These are phyloP conservation scores for Thraustochytrium striatum DNA, from an alignment of 352 stramenopile genomes.

Conservation along the genomic window DNA sequence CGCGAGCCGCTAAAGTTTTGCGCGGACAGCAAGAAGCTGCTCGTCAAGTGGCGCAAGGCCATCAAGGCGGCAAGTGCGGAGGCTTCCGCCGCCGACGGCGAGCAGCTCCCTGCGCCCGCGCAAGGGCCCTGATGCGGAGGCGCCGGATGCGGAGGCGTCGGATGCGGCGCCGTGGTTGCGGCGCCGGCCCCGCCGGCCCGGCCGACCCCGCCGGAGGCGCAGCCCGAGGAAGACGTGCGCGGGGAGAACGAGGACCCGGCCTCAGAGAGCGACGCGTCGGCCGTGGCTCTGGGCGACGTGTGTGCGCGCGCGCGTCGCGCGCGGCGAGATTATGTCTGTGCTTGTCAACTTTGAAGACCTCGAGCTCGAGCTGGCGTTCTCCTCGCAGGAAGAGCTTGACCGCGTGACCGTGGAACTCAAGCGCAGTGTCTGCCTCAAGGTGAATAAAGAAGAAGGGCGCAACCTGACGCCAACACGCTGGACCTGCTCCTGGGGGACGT, in stretches of 20 bases:
- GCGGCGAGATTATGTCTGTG: conserved; percentile 2
- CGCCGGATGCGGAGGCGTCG: background rate
- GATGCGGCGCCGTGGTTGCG: background rate
- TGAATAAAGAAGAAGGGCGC: background rate
- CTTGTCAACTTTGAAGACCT: conserved; percentile 11
- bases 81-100: background rate
- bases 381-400: conserved; percentile 9
- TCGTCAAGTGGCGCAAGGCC: conserved; percentile 36
- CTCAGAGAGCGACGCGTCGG: background rate
- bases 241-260: background rate
- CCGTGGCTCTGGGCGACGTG: background rate
- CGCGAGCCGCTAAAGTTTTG: background rate
- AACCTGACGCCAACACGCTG: background rate
- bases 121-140: background rate
- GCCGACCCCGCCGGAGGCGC: background rate
- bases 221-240: background rate
- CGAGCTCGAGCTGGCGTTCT: conserved; percentile 23
- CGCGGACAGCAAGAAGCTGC: conserved; percentile 26
- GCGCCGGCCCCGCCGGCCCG: background rate
- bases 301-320: background rate
- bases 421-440: conserved; percentile 19
- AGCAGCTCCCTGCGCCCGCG: background rate
- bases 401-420: conserved; percentile 35
- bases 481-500: conserved; percentile 17
- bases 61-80: background rate